Base-by-base conservation (phyloP, 2,329 filamentous ascomycete genomes). In the Capronia epimyces region DNA sequence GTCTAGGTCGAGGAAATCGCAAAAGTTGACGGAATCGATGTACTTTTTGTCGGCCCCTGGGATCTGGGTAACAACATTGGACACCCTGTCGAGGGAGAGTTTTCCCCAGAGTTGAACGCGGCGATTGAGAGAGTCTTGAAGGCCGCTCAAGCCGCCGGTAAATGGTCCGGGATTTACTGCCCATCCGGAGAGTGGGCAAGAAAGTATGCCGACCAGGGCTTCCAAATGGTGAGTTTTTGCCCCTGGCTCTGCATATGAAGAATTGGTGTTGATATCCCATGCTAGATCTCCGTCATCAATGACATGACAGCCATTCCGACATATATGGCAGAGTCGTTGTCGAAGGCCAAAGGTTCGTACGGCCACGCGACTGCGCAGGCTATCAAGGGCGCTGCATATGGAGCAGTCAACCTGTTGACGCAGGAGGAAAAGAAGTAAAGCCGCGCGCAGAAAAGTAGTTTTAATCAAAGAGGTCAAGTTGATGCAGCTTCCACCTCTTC, bases 41-140 rank as follows among this genome's bases (percentile, higher is more conserved):
- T 75, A 20, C 63, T 80, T 3, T 69, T 80, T 21, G 71, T 79
- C 46, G 77, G 77, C 0, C 77, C 77, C 1, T 78, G 75, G 63
- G 77, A 80, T 64, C 65, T 80, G 1, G 78, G 78, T 18, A 81
- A 80, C 60, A 78, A 76, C 46, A 79, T 80, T 43, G 77, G 77
- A 2, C 69, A 75, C 47, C 75, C 77, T 0, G 75, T 79, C 12
- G 66, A 67, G 1, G 68, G 69, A 4, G 67, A 64, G 2, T 75
- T 78, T 65, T 70, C 74, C 39, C 69, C 70, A 1, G 74, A 80
- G 53, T 61, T 80, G 41, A 71, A 73, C 29, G 65, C 69, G 7
- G 78, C 78, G 1, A 78, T 81, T 56, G 69, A 70, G 15, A 70
- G 65, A 27, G 75, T 81, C 46, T 72, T 72, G 50, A 68, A 72